Percentiles rank a stretch among this genome's conserved stretches.
phyloP scores from a whole-genome alignment of 208 protist genomes.

The Wallacemonas sp. region DNA sequence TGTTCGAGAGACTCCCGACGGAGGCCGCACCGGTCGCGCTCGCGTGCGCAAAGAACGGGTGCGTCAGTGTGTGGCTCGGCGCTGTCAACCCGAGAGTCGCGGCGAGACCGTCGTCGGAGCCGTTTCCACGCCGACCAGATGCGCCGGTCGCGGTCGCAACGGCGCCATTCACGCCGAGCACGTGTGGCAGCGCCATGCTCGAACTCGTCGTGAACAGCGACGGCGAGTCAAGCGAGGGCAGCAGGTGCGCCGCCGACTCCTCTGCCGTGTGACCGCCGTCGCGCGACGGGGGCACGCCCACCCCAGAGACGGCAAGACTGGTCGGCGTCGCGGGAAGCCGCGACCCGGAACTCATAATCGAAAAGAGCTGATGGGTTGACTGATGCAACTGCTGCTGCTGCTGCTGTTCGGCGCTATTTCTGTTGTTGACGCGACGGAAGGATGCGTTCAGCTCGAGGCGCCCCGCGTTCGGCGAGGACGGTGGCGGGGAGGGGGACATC shows the following conservation, averaged over 20 bases:
- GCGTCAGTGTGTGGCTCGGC: too few species aligned
- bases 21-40: background rate
- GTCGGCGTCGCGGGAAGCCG: too few species aligned
- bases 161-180: constrained; percentile 17
- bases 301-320: too few species aligned
- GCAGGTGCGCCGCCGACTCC: constrained; percentile 3
- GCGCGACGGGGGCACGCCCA: too few species aligned
- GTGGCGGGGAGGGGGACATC: constrained; percentile 4
- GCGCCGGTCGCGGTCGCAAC: background rate
- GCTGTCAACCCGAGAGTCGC: too few species aligned
- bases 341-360: too few species aligned
- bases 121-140: too few species aligned
- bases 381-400: too few species aligned
- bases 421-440: constrained; percentile 2
- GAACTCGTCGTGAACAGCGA: constrained; percentile 14
- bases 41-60: background rate
- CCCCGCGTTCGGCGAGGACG: background rate
- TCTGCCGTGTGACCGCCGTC: too few species aligned
- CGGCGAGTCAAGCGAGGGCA: background rate
- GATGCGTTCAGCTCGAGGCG: constrained; percentile 5
- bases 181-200: constrained; percentile 13
- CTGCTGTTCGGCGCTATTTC: background rate
- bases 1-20: background rate
- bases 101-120: too few species aligned
- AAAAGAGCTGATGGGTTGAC: too few species aligned